Conservation (phyloP, 345 rosid genomes). For the Moricandia arvensis region DNA sequence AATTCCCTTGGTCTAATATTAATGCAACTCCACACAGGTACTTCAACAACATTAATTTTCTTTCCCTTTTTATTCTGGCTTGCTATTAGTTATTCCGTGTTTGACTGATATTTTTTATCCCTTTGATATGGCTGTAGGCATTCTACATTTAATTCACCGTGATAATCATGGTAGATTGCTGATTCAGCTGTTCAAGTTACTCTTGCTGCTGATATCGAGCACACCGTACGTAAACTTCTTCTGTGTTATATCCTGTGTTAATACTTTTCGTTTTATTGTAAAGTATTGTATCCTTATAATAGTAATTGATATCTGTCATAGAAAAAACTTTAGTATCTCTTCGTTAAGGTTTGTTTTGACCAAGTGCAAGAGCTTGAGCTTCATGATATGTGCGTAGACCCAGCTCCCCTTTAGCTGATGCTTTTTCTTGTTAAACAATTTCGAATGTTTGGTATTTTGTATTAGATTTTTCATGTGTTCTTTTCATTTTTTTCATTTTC, state of each 20-base stretch:
- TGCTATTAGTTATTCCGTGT: slow-evolving; percentile 12
- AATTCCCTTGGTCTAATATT: slow-evolving; percentile 81
- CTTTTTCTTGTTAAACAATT: background rate
- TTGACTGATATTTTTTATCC: background rate
- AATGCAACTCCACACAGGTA: slow-evolving; percentile 93
- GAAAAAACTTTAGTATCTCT: background rate
- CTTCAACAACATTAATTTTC: slow-evolving; percentile 26
- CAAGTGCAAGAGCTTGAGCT: background rate
- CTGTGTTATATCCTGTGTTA: slow-evolving; percentile 5
- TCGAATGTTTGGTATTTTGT: slow-evolving; percentile 8
- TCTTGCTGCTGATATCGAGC: slow-evolving; percentile 70
- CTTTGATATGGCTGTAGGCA: slow-evolving; percentile 52
- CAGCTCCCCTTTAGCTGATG: slow-evolving; percentile 13
- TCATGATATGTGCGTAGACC: slow-evolving; percentile 6
- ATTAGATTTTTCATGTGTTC: slow-evolving; percentile 25
- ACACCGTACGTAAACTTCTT: slow-evolving; percentile 74
- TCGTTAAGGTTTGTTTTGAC: background rate
- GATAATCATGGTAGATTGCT: slow-evolving; percentile 74
- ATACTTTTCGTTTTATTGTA: slow-evolving; percentile 6
- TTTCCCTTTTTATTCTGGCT: slow-evolving; percentile 2
- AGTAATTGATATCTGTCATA: background rate
- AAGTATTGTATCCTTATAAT: slow-evolving; percentile 13
- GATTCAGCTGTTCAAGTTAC: slow-evolving; percentile 73
- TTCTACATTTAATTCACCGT: slow-evolving; percentile 64
- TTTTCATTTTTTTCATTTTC: slow-evolving; percentile 34